These are phyloP conservation scores for Karstenula rhodostoma DNA, from an alignment of 2,329 filamentous ascomycete genomes.

Conservation along the genomic window DNA sequence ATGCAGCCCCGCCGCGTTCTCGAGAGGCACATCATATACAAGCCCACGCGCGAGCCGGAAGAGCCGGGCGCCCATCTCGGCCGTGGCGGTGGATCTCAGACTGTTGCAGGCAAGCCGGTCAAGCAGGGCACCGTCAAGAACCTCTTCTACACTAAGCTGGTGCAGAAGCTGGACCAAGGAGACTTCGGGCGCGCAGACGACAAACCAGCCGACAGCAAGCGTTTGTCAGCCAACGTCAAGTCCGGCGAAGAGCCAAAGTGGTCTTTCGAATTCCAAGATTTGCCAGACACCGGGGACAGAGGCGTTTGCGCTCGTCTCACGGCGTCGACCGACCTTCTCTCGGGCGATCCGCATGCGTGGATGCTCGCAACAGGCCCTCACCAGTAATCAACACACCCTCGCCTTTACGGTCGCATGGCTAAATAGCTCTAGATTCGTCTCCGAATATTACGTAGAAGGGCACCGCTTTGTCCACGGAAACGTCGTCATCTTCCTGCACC, in stretches of 20 bases:
- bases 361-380: slow-evolving; percentile 62
- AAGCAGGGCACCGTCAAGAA: slow-evolving; percentile 52
- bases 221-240: slow-evolving; percentile 32
- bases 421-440: slow-evolving; percentile 58
- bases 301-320: slow-evolving; percentile 63
- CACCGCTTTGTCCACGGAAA: slow-evolving; percentile 67
- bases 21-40: slow-evolving; percentile 67
- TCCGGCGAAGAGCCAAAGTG: slow-evolving; percentile 42
- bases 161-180: slow-evolving; percentile 52
- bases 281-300: slow-evolving; percentile 60
- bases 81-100: slow-evolving; percentile 49
- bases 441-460: slow-evolving; percentile 65
- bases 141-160: slow-evolving; percentile 63
- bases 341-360: slow-evolving; percentile 59
- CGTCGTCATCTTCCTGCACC: slow-evolving; percentile 64
- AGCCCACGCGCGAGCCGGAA: slow-evolving; percentile 59
- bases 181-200: slow-evolving; percentile 41
- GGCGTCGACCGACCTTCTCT: slow-evolving; percentile 57
- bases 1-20: slow-evolving; percentile 65
- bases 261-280: slow-evolving; percentile 51
- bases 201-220: slow-evolving; percentile 15
- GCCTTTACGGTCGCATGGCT: slow-evolving; percentile 23
- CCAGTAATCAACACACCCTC: slow-evolving; percentile 51
- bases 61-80: slow-evolving; percentile 47
- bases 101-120: slow-evolving; percentile 37